Evolutionary conservation across 1,284 basidiomycete species (phyloP).

Genomic region (Trametes hirsuta): DNA sequence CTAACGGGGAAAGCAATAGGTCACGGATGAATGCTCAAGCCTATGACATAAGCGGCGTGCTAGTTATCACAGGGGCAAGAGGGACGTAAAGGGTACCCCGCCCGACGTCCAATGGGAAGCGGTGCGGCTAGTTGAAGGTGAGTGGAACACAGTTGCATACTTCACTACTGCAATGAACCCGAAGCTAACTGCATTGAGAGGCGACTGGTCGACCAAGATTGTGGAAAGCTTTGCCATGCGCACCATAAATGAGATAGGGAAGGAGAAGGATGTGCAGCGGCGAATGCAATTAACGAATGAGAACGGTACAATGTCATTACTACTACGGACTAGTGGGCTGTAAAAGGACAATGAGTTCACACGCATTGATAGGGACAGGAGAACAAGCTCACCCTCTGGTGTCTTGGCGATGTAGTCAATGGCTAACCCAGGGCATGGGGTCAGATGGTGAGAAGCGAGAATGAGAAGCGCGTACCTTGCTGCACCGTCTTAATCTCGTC

Average conservation of each 20-base stretch:
- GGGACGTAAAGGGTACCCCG: constrained; percentile 16
- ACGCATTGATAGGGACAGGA: background rate
- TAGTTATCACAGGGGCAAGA: constrained; percentile 16
- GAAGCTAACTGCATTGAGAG: constrained; percentile 13
- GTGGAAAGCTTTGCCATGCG: constrained; percentile 6
- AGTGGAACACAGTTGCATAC: constrained; percentile 2
- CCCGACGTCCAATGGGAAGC: constrained; percentile 12
- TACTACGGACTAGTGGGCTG: constrained; percentile 33
- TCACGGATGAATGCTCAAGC: constrained; percentile 16
- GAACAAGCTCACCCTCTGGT: constrained; percentile 71
- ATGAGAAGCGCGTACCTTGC: constrained; percentile 66
- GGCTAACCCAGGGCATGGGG: constrained; percentile 50
- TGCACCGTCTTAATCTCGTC: constrained; percentile 95
- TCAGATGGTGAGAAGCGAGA: constrained; percentile 5
- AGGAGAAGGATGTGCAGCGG: constrained; percentile 10
- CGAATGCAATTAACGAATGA: constrained; percentile 21
- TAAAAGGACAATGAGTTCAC: constrained; percentile 4
- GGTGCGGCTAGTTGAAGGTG: constrained; percentile 3
- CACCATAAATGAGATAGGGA: constrained; percentile 6
- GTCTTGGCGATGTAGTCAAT: constrained; percentile 98
- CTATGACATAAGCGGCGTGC: constrained; percentile 23
- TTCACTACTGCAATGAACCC: constrained; percentile 12
- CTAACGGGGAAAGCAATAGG: background rate
- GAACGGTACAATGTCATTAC: constrained; percentile 17
- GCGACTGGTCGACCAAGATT: constrained; percentile 12